Evolutionary conservation across 2,329 filamentous ascomycete species (phyloP).

Genomic region (Penicillium sp.): DNA sequence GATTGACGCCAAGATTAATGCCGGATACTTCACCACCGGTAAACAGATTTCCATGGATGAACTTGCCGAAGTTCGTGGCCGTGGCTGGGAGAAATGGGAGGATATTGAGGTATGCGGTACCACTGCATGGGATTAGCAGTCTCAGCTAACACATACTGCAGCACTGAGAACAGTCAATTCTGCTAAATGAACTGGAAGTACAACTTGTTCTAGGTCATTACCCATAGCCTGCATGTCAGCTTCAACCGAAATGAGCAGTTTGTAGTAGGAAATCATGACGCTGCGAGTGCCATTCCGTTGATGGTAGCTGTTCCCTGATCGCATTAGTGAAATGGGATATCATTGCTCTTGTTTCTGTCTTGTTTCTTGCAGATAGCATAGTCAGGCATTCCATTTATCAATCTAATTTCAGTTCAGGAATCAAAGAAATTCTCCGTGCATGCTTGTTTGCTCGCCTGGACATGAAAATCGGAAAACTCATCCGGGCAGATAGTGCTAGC

Average conservation of each 20-base stretch:
- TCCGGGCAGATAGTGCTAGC: too few species aligned
- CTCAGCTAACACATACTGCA: conserved; percentile 11
- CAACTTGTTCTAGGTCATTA: not conserved
- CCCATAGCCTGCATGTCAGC: not conserved
- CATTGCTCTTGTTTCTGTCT: not conserved
- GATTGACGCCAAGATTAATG: conserved; percentile 97
- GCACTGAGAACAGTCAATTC: conserved; percentile 23
- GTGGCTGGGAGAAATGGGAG: conserved; percentile 78
- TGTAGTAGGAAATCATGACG: not conserved
- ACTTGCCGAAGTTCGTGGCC: conserved; percentile 80
- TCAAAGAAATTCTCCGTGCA: too few species aligned
- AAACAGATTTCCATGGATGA: conserved; percentile 88
- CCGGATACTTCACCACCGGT: conserved; percentile 83
- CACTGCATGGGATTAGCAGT: not conserved
- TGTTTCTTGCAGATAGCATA: not conserved
- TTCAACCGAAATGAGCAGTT: not conserved
- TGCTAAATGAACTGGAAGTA: not conserved
- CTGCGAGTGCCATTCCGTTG: not conserved
- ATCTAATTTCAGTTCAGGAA: not conserved
- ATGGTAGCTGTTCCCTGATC: not conserved
- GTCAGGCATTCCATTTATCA: not conserved
- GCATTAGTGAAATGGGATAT: not conserved
- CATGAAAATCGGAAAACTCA: too few species aligned
- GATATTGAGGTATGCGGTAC: conserved; percentile 48
- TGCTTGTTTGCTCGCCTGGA: too few species aligned